Conservation (phyloP, 495 filamentous ascomycete genomes). For the Haplographium delicatum region DNA sequence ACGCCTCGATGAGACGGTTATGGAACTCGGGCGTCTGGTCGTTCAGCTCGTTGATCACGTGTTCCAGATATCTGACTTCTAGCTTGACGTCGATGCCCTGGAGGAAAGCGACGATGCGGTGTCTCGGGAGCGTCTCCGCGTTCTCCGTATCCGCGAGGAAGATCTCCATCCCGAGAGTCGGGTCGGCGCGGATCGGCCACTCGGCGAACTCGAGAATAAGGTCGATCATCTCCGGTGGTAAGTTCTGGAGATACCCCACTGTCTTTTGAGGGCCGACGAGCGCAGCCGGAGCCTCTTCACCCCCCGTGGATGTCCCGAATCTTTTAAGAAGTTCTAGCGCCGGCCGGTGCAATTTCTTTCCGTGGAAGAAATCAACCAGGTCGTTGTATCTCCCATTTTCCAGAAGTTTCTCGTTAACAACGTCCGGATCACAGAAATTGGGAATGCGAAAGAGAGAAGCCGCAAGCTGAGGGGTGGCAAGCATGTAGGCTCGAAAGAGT, state of each 20-base stretch:
- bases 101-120: slow-evolving; percentile 70
- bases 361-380: slow-evolving; percentile 93
- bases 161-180: slow-evolving; percentile 84
- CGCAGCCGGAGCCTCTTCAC: slow-evolving; percentile 55
- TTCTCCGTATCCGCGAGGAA: slow-evolving; percentile 94
- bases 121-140: slow-evolving; percentile 79
- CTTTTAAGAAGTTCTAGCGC: slow-evolving; percentile 76
- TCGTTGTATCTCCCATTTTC: slow-evolving; percentile 88
- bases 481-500: slow-evolving; percentile 91
- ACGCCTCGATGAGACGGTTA: slow-evolving; percentile 71
- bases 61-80: slow-evolving; percentile 81
- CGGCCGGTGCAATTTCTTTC: slow-evolving; percentile 86
- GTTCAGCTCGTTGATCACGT: slow-evolving; percentile 82
- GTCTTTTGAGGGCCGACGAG: slow-evolving; percentile 82
- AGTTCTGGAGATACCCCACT: slow-evolving; percentile 81
- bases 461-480: slow-evolving; percentile 74
- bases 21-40: slow-evolving; percentile 84
- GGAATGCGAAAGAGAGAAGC: slow-evolving; percentile 90
- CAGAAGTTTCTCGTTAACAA: slow-evolving; percentile 87
- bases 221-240: slow-evolving; percentile 83
- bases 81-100: slow-evolving; percentile 60
- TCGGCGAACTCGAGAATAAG: slow-evolving; percentile 85
- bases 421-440: slow-evolving; percentile 94
- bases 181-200: slow-evolving; percentile 74
- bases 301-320: slow-evolving; percentile 71